Base-by-base conservation (phyloP, 768 basidiomycete species). In the Tulasnella sp. region DNA sequence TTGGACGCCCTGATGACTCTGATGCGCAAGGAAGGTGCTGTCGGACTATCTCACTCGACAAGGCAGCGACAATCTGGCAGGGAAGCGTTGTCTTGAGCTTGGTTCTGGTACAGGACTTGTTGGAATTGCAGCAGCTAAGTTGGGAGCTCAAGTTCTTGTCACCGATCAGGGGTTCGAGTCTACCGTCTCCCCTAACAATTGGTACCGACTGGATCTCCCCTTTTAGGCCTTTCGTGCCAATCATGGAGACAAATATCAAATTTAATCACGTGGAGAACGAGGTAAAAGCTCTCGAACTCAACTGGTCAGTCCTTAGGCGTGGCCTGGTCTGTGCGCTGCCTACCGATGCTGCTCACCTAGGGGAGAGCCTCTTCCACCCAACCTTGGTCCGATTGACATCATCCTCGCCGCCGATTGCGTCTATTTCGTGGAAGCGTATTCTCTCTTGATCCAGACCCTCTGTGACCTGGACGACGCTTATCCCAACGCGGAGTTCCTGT, bases 341-440 rank as follows among this genome's bases (percentile, higher is more conserved):
- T 9, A 31, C 31, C 27, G 12, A 3, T 24, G 12, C 34, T 14
- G 10, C 24, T 48, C 10, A 19, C 40, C 38, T 16, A 71, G 21
- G 68, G 52, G 44, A 31, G 38, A 62, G 14, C 39, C 77, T 4
- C 62, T 40, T 40, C 44, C 58, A 38, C 58, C 39, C 8, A 71
- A 71, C 31, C 81, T 82, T 58, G 86, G 86, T 83, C 90, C 86
- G 62, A 86, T 85, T 19, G 91, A 94, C 83, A 76, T 97, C 36
- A 89, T 98, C 79, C 89, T 98, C 6, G 95, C 94, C 1, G 96
- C 96, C 0, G 96, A 98, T 83, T 98, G 96, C 82, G 96, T 98
- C 12, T 98, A 98, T 86, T 96, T 95, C 81, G 96, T 98, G 85
- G 94, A 95, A 18, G 91, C 94, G 0, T 98, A 98, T 83, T 93